phyloP scores from a whole-genome alignment of 2,329 filamentous ascomycete species.

The Podosphaera xanthii region DNA sequence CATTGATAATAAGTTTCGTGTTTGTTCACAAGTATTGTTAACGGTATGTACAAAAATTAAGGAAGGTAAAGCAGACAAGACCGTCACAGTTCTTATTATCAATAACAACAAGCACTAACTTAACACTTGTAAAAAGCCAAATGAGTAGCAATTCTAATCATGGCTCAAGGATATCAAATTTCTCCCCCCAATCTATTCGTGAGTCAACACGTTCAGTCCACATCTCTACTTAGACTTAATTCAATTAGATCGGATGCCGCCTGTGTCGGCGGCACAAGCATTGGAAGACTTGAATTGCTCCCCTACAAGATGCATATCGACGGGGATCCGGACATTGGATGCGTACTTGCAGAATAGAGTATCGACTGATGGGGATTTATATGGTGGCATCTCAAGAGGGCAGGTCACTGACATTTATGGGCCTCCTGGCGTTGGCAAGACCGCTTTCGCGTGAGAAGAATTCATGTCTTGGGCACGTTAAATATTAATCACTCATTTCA shows the following conservation, averaged over 20 bases:
- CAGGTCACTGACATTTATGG: conserved; percentile 77
- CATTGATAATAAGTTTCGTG: too few relatives aligned
- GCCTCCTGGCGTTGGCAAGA: conserved; percentile 70
- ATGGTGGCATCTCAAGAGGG: conserved; percentile 45
- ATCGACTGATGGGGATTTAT: conserved; percentile 5
- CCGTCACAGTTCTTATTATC: too few relatives aligned
- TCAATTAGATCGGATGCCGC: conserved; percentile 45
- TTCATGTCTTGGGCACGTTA: not conserved
- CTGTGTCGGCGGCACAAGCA: conserved; percentile 52
- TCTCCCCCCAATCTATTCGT: conserved; percentile 18
- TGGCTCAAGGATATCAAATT: conserved; percentile 36
- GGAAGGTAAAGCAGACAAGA: too few relatives aligned
- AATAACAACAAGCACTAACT: too few relatives aligned
- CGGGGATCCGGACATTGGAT: conserved; percentile 32
- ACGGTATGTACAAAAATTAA: too few relatives aligned
- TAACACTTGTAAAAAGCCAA: not conserved
- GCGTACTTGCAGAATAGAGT: conserved; percentile 19
- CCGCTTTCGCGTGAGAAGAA: conserved; percentile 33
- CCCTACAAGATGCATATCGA: conserved; percentile 28
- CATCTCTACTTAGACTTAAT: conserved; percentile 1
- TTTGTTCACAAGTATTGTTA: too few relatives aligned
- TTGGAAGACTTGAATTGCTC: conserved; percentile 34
- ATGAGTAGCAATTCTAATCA: conserved; percentile 39
- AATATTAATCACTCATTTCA: conserved; percentile 16
- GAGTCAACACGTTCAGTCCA: conserved; percentile 1